Evolutionary conservation across 371 early-diverging fungal genomes (phyloP).

Genomic region (Massospora cicadina): DNA sequence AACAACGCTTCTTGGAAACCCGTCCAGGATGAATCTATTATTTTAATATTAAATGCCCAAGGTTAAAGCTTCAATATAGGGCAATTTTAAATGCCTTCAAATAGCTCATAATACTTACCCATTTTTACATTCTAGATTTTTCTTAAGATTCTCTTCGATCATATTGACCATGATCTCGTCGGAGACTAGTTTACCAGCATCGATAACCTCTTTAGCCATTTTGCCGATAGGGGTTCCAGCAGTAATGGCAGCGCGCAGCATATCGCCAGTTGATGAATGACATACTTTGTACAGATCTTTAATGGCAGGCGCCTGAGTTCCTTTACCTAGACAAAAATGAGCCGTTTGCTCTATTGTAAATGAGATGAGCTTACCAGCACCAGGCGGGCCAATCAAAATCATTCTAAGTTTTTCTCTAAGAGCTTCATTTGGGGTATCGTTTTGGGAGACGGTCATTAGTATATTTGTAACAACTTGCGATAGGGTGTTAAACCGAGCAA

Average conservation of each 20-base stretch:
- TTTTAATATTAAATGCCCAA: not conserved
- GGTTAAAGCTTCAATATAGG: not conserved
- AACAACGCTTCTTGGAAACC: slow-evolving; percentile 97
- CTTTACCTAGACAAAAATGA: slow-evolving; percentile 52
- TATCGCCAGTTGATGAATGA: slow-evolving; percentile 98
- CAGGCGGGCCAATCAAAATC: slow-evolving; percentile 97
- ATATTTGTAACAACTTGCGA: no score
- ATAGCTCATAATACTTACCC: slow-evolving; percentile 32
- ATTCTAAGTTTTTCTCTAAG: slow-evolving; percentile 31
- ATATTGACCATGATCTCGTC: slow-evolving; percentile 97
- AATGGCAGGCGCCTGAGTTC: slow-evolving; percentile 92
- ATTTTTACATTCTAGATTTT: slow-evolving; percentile 79
- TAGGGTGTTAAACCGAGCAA: no score
- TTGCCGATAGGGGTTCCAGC: slow-evolving; percentile 82
- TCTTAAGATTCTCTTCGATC: slow-evolving; percentile 86
- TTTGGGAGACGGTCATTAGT: no score
- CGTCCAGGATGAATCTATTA: slow-evolving; percentile 93
- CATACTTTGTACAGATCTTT: slow-evolving; percentile 86
- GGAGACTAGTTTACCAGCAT: slow-evolving; percentile 89
- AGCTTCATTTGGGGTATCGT: not conserved
- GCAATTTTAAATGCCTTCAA: slow-evolving; percentile 8
- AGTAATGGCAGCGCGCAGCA: slow-evolving; percentile 92
- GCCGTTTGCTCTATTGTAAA: not conserved
- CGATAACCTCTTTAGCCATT: slow-evolving; percentile 96
- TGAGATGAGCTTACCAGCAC: slow-evolving; percentile 48